phyloP scores from a whole-genome alignment of 106 monocot species.

The Phalaenopsis equestris region DNA sequence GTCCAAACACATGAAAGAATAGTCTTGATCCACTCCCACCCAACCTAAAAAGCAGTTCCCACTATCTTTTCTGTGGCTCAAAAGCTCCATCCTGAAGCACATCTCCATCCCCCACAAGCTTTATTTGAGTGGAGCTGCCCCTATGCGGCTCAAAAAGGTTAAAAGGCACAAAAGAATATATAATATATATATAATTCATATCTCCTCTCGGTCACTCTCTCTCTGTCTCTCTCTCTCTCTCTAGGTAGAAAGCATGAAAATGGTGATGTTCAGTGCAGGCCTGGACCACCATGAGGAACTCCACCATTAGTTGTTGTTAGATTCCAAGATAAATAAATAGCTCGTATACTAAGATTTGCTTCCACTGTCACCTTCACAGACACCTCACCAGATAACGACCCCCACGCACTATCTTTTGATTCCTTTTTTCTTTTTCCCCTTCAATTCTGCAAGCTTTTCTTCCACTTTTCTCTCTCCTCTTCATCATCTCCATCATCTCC shows the following conservation, averaged over 20 bases:
- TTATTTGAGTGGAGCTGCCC: not conserved
- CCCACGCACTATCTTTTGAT: slow-evolving; percentile 1
- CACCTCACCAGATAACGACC: not conserved
- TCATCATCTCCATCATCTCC: too few species aligned
- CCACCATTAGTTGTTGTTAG: slow-evolving; percentile 1
- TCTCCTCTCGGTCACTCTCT: not conserved
- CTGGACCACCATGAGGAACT: not conserved
- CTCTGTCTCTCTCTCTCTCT: not conserved
- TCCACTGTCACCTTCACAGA: slow-evolving; percentile 1
- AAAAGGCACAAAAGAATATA: not conserved
- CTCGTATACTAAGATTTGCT: not conserved
- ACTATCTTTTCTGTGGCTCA: slow-evolving; percentile 12
- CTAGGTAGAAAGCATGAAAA: not conserved
- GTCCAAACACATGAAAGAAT: not conserved
- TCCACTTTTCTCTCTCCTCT: too few species aligned
- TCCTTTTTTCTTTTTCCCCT: not conserved
- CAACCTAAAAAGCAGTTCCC: slow-evolving; percentile 10
- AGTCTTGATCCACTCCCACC: not conserved
- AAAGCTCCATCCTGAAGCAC: not conserved
- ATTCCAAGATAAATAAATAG: not conserved
- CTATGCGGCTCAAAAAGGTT: not conserved
- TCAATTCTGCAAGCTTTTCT: not conserved
- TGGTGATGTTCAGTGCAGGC: slow-evolving; percentile 1
- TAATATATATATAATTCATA: not conserved
- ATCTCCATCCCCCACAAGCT: slow-evolving; percentile 3